Percentiles rank a stretch among this genome's conserved stretches.
These are phyloP conservation scores for Streptanthus diversifolius DNA, from an alignment of 345 rosid genomes.

Conservation along the genomic window DNA sequence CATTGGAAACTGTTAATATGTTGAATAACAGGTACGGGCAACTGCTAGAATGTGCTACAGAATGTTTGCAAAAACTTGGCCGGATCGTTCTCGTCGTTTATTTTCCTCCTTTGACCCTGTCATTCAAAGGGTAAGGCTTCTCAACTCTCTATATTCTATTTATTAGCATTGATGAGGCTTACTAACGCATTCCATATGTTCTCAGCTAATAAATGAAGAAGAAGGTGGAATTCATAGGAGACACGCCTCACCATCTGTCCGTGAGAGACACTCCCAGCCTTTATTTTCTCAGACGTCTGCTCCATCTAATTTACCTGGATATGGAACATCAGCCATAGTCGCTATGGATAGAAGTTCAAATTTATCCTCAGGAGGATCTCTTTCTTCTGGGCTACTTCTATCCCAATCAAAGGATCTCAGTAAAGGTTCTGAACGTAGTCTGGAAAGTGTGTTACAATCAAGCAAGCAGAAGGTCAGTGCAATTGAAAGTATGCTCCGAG, in stretches of 20 bases:
- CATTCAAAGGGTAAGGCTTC: constrained; percentile 79
- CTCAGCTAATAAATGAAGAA: constrained; percentile 84
- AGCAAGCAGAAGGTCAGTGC: constrained; percentile 99
- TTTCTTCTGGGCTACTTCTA: constrained; percentile 71
- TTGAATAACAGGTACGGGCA: constrained; percentile 68
- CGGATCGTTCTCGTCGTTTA: constrained; percentile 85
- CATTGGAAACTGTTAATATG: constrained; percentile 4
- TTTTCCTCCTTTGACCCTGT: constrained; percentile 90
- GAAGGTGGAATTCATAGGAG: constrained; percentile 94
- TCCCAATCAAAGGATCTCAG: constrained; percentile 67
- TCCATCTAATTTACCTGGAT: constrained; percentile 64
- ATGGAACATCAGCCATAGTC: constrained; percentile 94
- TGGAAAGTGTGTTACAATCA: constrained; percentile 91
- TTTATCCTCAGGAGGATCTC: constrained; percentile 58
- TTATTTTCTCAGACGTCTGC: constrained; percentile 55
- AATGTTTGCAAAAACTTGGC: constrained; percentile 97
- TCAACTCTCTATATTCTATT: constrained; percentile 6
- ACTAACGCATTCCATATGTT: constrained; percentile 4
- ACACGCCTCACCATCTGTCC: constrained; percentile 92
- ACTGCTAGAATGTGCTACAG: constrained; percentile 97
- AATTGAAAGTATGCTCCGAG: constrained; percentile 97
- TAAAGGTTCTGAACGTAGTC: constrained; percentile 82
- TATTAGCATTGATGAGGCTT: constrained; percentile 18
- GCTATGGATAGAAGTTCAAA: constrained; percentile 92
- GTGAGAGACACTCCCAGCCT: constrained; percentile 75